Evolutionary conservation across 345 rosid species (phyloP), one percentile per base, ranked within the genome.

Genomic region (Orychophragmus violaceus): DNA sequence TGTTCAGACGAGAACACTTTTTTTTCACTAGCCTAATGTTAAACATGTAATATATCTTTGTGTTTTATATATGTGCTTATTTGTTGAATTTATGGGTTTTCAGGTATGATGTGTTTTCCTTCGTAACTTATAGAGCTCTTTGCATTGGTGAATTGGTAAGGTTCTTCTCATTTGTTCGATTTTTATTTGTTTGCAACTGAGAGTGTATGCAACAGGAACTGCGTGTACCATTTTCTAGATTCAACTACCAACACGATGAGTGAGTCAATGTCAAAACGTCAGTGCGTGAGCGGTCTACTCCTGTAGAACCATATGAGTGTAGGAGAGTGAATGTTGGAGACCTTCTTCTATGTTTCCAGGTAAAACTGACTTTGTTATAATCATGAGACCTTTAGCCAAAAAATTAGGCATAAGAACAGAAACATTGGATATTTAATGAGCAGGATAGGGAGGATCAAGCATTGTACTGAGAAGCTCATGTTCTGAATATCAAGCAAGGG

Each of bases 221-320:
- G 23, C 95, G 96, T 56, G 89, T 85, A 29, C 80, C 96, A 13
- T 92, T 80, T 72, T 57, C 91, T 62, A 95, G 98, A 5, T 92
- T 78, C 17, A 66, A n/a, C n/a, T n/a, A n/a, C n/a, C n/a, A n/a
- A n/a, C 82, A 92, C 18, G 98, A 92, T 64, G 98, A 92, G 75
- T 92, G 98, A 96, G 89, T 92, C 54, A 84, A 79, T 23, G 87
- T 92, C 42, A 81, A 51, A 66, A 59, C 27, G 4, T 82, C 63
- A 37, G 79, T 92, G 42, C 86, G 98, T 11, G 85, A 86, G 67
- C 84, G 93, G 50, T 92, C 96, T 50, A 74, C 87, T 74, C 96
- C 96, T 74, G 72, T 87, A 48, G 96, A 85, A 75, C 77, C 95
- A 66, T 80, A 88, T 2, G 96, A 89, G 75, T 92, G 98, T 67